A percentile compares a stretch with the other conserved stretches of the same genome.
Conservation (phyloP, 1,284 basidiomycete species). For the Grifola frondosa region DNA sequence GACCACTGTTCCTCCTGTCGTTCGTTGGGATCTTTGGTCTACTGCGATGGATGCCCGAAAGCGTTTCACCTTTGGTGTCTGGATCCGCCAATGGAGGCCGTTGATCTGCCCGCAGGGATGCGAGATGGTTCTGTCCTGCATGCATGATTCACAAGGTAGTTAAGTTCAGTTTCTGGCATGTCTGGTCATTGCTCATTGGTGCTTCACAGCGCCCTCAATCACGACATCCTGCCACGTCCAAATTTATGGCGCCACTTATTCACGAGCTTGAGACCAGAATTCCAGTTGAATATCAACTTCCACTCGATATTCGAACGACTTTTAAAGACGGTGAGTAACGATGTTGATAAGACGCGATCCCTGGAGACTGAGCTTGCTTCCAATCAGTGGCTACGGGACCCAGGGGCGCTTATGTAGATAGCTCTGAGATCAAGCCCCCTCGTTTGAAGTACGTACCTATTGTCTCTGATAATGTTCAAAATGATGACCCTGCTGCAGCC, state of each 20-base stretch:
- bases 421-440: constrained; percentile 72
- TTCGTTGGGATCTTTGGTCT: constrained; percentile 78
- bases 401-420: constrained; percentile 78
- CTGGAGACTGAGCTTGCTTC: constrained; percentile 10
- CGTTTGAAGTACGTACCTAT: constrained; percentile 68
- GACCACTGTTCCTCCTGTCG: constrained; percentile 94
- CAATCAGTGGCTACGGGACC: constrained; percentile 66
- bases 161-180: constrained; percentile 5
- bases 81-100: constrained; percentile 88
- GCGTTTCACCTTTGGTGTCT: constrained; percentile 97
- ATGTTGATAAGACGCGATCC: too few species aligned
- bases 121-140: constrained; percentile 88
- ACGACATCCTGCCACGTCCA: constrained; percentile 53
- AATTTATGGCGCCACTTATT: constrained; percentile 67
- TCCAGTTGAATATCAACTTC: constrained; percentile 86
- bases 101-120: constrained; percentile 85
- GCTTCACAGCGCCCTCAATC: constrained; percentile 58
- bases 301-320: constrained; percentile 83
- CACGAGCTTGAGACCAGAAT: constrained; percentile 61
- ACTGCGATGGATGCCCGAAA: constrained; percentile 96
- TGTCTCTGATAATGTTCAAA: too few species aligned
- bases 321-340: constrained; percentile 77
- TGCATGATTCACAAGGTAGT: constrained; percentile 71
- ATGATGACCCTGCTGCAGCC: too few species aligned
- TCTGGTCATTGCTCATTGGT: constrained; percentile 9